Conservation (phyloP, 2,329 filamentous ascomycete genomes). For the Shiraia sp. region DNA sequence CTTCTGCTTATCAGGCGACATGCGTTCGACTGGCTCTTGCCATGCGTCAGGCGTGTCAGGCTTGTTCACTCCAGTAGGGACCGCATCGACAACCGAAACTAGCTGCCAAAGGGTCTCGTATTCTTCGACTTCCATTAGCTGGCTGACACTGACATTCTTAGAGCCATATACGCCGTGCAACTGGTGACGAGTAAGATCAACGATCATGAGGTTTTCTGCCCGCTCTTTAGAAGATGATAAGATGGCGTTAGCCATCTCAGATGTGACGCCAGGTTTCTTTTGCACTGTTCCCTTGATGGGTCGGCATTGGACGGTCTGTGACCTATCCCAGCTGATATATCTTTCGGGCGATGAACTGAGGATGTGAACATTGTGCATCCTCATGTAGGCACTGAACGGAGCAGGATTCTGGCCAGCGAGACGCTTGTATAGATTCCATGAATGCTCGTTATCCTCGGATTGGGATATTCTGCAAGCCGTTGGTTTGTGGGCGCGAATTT, state of each 20-base stretch:
- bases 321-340: constrained; percentile 71
- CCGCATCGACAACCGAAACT: constrained; percentile 81
- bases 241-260: constrained; percentile 71
- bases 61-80: constrained; percentile 28
- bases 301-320: constrained; percentile 73
- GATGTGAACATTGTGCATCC: constrained; percentile 66
- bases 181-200: constrained; percentile 93
- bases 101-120: constrained; percentile 91
- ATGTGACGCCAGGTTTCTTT: constrained; percentile 69
- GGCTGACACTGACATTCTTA: constrained; percentile 72
- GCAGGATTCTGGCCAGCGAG: constrained; percentile 75
- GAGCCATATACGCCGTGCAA: constrained; percentile 81
- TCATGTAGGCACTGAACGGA: constrained; percentile 82
- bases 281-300: constrained; percentile 98
- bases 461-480: constrained; percentile 31
- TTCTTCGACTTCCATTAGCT: constrained; percentile 85
- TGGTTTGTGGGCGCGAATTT: constrained; percentile 51
- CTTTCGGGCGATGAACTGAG: constrained; percentile 87
- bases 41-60: constrained; percentile 34
- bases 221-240: constrained; percentile 84
- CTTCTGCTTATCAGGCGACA: constrained; percentile 11
- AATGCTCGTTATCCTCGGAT: constrained; percentile 38
- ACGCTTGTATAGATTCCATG: constrained; percentile 72
- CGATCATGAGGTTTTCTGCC: constrained; percentile 97
- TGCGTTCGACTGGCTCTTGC: constrained; percentile 31